phyloP scores from a whole-genome alignment of 768 basidiomycete genomes.

The Hericium rajendrae region DNA sequence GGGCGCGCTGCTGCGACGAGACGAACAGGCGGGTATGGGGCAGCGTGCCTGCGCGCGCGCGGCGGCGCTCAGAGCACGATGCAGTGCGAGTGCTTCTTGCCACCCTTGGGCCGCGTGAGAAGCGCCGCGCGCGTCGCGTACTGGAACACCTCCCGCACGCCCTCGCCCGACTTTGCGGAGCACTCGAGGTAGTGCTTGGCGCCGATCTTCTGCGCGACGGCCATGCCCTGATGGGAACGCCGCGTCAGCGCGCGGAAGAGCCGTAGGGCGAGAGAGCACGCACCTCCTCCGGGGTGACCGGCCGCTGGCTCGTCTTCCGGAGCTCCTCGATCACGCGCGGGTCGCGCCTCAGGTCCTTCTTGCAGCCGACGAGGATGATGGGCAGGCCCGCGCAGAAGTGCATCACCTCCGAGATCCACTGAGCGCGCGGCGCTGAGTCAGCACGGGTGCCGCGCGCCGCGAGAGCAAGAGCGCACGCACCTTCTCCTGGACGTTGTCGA shows the following conservation, averaged over 20 bases:
- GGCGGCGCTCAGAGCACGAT: conserved; percentile 33
- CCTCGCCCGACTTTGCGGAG: conserved; percentile 92
- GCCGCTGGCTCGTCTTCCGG: conserved; percentile 87
- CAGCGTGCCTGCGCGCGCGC: not conserved
- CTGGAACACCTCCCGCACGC: conserved; percentile 98
- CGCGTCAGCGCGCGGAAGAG: not conserved
- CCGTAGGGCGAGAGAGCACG: conserved; percentile 12
- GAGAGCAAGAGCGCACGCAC: conserved; percentile 33
- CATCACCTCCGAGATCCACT: conserved; percentile 99
- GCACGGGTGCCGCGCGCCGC: not conserved
- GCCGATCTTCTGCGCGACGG: conserved; percentile 91
- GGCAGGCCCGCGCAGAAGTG: conserved; percentile 94
- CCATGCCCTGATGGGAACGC: conserved; percentile 63
- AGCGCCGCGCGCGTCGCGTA: conserved; percentile 92
- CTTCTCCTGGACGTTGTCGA: conserved; percentile 99
- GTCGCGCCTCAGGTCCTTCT: conserved; percentile 96
- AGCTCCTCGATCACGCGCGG: conserved; percentile 89
- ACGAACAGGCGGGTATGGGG: not conserved
- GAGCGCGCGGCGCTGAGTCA: not conserved
- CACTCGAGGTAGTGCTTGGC: conserved; percentile 97
- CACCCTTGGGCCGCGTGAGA: conserved; percentile 41
- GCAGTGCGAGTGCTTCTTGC: conserved; percentile 32
- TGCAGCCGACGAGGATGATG: conserved; percentile 96
- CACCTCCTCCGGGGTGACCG: conserved; percentile 90
- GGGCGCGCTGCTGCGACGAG: not conserved